Base-by-base conservation (phyloP, 2,329 filamentous ascomycete genomes). In the Claviceps pazoutovae region DNA sequence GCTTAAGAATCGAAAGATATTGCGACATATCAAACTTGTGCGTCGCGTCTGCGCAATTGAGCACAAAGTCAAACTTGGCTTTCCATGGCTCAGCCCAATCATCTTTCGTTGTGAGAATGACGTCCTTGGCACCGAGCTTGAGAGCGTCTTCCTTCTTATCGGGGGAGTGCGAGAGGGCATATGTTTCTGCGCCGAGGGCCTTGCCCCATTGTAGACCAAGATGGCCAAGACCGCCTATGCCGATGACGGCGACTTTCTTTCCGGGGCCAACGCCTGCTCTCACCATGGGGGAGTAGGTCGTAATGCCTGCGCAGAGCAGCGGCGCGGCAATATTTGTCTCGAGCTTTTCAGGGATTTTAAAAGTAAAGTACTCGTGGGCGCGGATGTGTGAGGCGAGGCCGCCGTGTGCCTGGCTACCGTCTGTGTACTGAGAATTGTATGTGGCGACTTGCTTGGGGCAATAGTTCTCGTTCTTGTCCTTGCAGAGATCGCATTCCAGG, bases 301-400 rank as follows among this genome's bases (percentile, higher is more conserved):
- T 93, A 50, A 91, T 74, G 1, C 88, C 87, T 1, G 81, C 87
- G 61, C 87, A 91, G 30, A 91, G 73, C 71, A 93, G 80, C 1
- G 86, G 86, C 1, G 85, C 78, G 0, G 73, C 75, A 1, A 70
- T 61, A 36, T 74, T 71, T 0, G 71, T 71, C 7, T 70, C 64
- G 9, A 81, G 64, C 1, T 61, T 63, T n/a, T 79, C 75, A 0
- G 77, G 78, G 39, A 81, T 78, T 56, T 74, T 75, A 58, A 80
- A 74, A 36, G 72, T 73, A 56, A 87, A 89, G 64, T 74, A 73
- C 58, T 74, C 71, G 53, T 75, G 74, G 0, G 69, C 71, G 26
- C 74, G 66, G 23, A 75, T 72, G 52, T 76, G 71, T 16, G 68
- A 72, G 1, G 72, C 64, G 54, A 68, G 78, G n/a, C 82, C 86